These are phyloP conservation scores for Leptosphaerulina australis DNA, from an alignment of 2,329 filamentous ascomycete species.

Conservation along the genomic window DNA sequence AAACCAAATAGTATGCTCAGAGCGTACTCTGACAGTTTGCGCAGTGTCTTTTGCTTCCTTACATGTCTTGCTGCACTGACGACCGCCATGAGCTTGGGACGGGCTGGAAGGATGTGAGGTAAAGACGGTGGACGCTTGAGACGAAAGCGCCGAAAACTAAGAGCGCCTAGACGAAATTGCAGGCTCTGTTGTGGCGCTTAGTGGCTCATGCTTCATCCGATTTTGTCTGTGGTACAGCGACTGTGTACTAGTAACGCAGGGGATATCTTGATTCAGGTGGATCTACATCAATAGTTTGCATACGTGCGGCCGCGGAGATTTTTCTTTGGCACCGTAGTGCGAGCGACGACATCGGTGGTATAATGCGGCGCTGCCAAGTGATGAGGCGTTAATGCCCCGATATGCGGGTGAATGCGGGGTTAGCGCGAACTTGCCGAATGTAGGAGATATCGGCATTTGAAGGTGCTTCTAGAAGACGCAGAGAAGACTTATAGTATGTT, in stretches of 20 bases:
- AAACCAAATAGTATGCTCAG: slow-evolving; percentile 30
- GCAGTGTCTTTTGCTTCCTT: slow-evolving; percentile 36
- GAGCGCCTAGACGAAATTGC: neutral
- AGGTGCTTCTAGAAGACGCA: slow-evolving; percentile 1
- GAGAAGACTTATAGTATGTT: neutral
- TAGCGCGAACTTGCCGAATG: neutral
- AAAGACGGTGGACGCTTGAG: neutral
- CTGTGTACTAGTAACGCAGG: neutral
- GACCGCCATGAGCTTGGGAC: slow-evolving; percentile 26
- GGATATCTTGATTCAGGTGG: neutral
- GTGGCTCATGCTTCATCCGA: neutral
- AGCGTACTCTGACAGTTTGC: slow-evolving; percentile 32
- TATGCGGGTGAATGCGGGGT: slow-evolving; percentile 4
- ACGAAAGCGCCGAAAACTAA: neutral
- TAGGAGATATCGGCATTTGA: slow-evolving; percentile 6
- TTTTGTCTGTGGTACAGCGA: neutral
- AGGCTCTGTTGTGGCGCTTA: neutral
- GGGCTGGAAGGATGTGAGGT: slow-evolving; percentile 36
- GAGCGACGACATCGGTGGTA: neutral
- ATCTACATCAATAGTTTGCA: neutral
- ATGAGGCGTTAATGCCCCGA: neutral
- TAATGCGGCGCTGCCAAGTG: neutral
- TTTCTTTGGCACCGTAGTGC: neutral
- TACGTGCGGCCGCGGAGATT: neutral
- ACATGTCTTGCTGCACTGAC: slow-evolving; percentile 20